Percentiles rank a stretch among this genome's conserved stretches.
Conservation (phyloP, 139 green algal species). For the Chlamydomonas sp. region DNA sequence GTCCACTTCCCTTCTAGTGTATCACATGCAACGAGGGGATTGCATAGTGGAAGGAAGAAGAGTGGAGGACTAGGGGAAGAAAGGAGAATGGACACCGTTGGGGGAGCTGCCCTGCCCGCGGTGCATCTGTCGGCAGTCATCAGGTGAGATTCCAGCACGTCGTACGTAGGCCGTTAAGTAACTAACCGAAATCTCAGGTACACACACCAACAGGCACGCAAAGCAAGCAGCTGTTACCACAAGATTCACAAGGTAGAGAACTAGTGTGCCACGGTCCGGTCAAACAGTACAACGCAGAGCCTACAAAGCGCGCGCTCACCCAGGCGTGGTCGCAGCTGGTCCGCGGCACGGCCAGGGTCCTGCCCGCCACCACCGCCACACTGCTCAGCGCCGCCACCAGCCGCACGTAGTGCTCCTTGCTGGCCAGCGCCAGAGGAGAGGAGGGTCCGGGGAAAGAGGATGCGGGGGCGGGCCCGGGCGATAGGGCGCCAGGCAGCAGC, state of each 20-base stretch:
- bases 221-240: too few species aligned
- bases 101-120: too few species aligned
- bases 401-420: background rate
- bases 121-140: too few species aligned
- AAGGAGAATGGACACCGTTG: too few species aligned
- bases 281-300: background rate
- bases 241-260: too few species aligned
- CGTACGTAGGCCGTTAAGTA: too few species aligned
- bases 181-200: too few species aligned
- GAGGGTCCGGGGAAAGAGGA: background rate
- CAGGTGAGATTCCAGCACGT: too few species aligned
- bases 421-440: background rate
- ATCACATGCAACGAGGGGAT: background rate
- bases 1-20: background rate
- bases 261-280: background rate
- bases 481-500: slow-evolving; percentile 7
- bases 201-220: too few species aligned
- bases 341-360: slow-evolving; percentile 10
- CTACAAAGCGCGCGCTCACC: background rate
- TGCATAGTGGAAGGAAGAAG: background rate
- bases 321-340: slow-evolving; percentile 14
- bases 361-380: slow-evolving; percentile 2
- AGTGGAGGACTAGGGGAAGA: background rate
- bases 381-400: background rate
- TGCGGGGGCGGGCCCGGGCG: background rate